phyloP scores from a whole-genome alignment of 768 basidiomycete genomes.

The Phlebiopsis gigantea region DNA sequence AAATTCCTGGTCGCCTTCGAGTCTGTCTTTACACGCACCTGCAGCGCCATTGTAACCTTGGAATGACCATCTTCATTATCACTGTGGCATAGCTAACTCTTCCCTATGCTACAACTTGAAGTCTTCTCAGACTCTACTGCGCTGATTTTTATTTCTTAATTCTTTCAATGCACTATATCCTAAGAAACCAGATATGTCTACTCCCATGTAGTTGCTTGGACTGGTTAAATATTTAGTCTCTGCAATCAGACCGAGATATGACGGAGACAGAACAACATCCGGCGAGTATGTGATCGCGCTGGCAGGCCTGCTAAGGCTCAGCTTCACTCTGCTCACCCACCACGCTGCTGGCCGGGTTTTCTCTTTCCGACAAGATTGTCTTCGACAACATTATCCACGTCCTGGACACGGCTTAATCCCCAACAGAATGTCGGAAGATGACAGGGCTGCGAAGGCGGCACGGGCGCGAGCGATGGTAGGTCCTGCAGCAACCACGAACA shows the following conservation, averaged over 20 bases:
- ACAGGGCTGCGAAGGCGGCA: constrained; percentile 77
- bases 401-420: background rate
- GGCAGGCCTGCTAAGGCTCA: background rate
- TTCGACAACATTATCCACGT: background rate
- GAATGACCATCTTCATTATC: constrained; percentile 20
- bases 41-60: constrained; percentile 16
- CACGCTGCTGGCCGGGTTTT: constrained; percentile 4
- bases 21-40: constrained; percentile 54
- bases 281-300: background rate
- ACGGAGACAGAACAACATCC: background rate
- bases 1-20: constrained; percentile 40
- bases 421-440: constrained; percentile 49
- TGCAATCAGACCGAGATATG: background rate
- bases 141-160: constrained; percentile 5
- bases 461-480: constrained; percentile 79
- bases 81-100: constrained; percentile 35
- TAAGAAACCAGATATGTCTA: constrained; percentile 6
- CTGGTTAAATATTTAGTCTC: background rate
- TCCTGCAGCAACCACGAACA: constrained; percentile 8
- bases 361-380: background rate
- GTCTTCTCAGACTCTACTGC: constrained; percentile 26
- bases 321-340: constrained; percentile 4
- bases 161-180: constrained; percentile 2
- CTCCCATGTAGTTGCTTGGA: background rate
- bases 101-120: constrained; percentile 21